Percentiles rank a stretch among this genome's conserved stretches.
These are phyloP conservation scores for Vachellia pachyceras DNA, from an alignment of 306 rosid species.

Conservation along the genomic window DNA sequence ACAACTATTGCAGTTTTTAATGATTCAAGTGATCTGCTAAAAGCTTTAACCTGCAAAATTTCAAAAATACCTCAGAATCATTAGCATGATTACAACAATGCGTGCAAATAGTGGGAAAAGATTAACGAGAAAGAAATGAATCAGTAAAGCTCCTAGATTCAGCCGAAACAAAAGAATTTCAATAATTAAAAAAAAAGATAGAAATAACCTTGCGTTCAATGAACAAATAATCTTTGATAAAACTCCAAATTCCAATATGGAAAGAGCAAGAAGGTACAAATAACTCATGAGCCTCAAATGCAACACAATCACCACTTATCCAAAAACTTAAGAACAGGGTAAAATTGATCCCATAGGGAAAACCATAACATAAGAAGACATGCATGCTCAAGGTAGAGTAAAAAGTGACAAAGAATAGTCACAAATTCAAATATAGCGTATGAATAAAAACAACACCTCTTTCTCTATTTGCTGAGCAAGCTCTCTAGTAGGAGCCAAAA, in stretches of 20 bases:
- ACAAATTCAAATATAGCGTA: not conserved
- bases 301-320: not conserved
- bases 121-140: slow-evolving; percentile 3
- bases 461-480: slow-evolving; percentile 94
- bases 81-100: slow-evolving; percentile 22
- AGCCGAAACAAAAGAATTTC: slow-evolving; percentile 13
- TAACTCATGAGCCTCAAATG: not conserved
- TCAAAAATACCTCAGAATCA: slow-evolving; percentile 31
- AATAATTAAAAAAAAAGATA: slow-evolving; percentile 23
- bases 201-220: not conserved
- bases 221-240: slow-evolving; percentile 18
- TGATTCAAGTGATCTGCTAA: slow-evolving; percentile 76
- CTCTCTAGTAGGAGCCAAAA: slow-evolving; percentile 92
- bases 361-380: not conserved
- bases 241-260: slow-evolving; percentile 5
- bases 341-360: slow-evolving; percentile 6
- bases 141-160: slow-evolving; percentile 1
- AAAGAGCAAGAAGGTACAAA: slow-evolving; percentile 18
- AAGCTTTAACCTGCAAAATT: slow-evolving; percentile 79
- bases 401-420: not conserved
- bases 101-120: not conserved
- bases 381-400: not conserved
- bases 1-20: slow-evolving; percentile 85
- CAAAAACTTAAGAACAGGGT: not conserved
- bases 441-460: slow-evolving; percentile 58